Base-by-base conservation (phyloP, 2,329 filamentous ascomycete genomes). In the Aspergillus hiratsukae region DNA sequence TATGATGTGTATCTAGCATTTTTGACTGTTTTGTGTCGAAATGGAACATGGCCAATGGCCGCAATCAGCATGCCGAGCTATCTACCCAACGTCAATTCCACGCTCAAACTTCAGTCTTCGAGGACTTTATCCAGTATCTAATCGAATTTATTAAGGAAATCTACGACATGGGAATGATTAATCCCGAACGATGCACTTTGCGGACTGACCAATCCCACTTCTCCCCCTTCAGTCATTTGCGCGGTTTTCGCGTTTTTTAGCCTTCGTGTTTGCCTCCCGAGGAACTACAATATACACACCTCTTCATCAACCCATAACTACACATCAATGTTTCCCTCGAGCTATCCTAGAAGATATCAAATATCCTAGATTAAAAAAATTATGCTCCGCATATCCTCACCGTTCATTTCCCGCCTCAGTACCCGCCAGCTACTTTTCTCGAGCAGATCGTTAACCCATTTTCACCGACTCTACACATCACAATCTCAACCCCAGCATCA, bases 1-100 rank as follows among this genome's bases (percentile, higher is more conserved):
- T 54, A 46, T 61, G 61, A 53, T 55, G 52, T 53, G 59, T 49
- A 23, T 23, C 23, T 23, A 58, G 61, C 54, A 57, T 49, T 61
- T 54, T 55, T 52, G 52, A 31, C 40, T 35, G 29, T 23, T 3
- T 37, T 50, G 25, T 28, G 28, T 53, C 41, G 17, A 17, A 37
- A 37, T 49, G n/a, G 29, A 45, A 45, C 17, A 45, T 45, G 31
- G 14, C 14, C 31, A 14, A 37, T 14, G 31, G 31, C 31, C 14
- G 31, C 31, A 14, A 3, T 35, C 31, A 17, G 31, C 11, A 5
- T 37, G 31, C 31, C 5, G 31, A 17, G 17, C 31, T 17, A 37
- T 35, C 5, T 7, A 37, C 4, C 31, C 31, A 35, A 17, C 31
- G 31, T 35, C 31, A 35, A 35, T 35, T 35, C 31, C 28, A 29